Percentiles rank a stretch among this genome's conserved stretches.
These are phyloP conservation scores for Mycena albidolilacea DNA, from an alignment of 768 basidiomycete genomes.

Conservation along the genomic window DNA sequence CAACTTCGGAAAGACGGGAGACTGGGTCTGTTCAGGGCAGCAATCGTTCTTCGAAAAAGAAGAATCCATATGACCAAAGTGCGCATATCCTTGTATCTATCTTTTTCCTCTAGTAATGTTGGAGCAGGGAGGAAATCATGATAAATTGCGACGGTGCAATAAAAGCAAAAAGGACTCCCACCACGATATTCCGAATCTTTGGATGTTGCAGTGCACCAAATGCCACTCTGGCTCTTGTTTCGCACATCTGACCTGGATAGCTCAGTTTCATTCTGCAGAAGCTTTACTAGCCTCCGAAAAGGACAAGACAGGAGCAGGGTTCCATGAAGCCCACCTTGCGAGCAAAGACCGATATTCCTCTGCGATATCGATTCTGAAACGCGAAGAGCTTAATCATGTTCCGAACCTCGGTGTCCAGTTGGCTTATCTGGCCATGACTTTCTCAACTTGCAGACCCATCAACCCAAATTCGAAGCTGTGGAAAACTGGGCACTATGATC, in stretches of 20 bases:
- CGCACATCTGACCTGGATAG: constrained; percentile 50
- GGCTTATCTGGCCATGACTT: constrained; percentile 63
- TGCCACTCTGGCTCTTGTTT: constrained; percentile 60
- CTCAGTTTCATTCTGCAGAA: constrained; percentile 56
- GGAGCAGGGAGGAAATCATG: not conserved
- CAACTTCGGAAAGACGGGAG: constrained; percentile 41
- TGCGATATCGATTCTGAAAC: constrained; percentile 38
- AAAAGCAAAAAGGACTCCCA: not conserved
- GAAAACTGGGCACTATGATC: constrained; percentile 77
- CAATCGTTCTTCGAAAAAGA: constrained; percentile 54
- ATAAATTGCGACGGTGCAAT: constrained; percentile 12
- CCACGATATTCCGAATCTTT: constrained; percentile 43
- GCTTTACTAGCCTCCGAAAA: constrained; percentile 49
- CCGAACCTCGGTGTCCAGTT: constrained; percentile 56
- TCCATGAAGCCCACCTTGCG: constrained; percentile 52
- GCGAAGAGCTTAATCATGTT: constrained; percentile 55
- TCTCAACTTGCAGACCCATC: constrained; percentile 63
- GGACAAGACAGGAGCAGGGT: constrained; percentile 47
- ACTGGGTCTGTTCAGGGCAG: constrained; percentile 52
- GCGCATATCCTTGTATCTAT: not conserved
- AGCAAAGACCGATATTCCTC: constrained; percentile 41
- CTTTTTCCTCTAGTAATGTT: not conserved
- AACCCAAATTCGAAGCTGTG: constrained; percentile 50
- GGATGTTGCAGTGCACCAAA: constrained; percentile 53
- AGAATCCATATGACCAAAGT: constrained; percentile 21